Percentiles rank a stretch among this genome's conserved stretches.
phyloP scores from a whole-genome alignment of 805 yeast genomes.

The Lachancea nothofagi region DNA sequence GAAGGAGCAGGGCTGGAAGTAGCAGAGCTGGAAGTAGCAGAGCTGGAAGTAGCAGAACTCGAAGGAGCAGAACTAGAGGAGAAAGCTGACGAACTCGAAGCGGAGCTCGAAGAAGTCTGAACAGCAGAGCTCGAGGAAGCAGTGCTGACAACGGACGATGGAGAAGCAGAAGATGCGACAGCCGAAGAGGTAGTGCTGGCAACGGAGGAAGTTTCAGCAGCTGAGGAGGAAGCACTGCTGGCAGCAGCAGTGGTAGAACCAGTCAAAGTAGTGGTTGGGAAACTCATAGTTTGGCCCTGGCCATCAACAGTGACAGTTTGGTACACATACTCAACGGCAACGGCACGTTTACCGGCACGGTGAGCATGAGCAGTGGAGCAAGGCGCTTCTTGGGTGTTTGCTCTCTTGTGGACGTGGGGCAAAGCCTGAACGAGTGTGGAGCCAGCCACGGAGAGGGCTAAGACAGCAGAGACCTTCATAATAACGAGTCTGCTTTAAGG shows the following conservation, averaged over 20 bases:
- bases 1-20: slow-evolving; percentile 4
- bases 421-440: slow-evolving; percentile 29
- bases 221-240: slow-evolving; percentile 1
- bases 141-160: background rate
- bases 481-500: too few relatives aligned
- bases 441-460: slow-evolving; percentile 30
- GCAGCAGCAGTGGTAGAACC: slow-evolving; percentile 13
- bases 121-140: slow-evolving; percentile 7
- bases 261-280: slow-evolving; percentile 25
- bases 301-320: slow-evolving; percentile 50
- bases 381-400: slow-evolving; percentile 19
- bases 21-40: slow-evolving; percentile 24
- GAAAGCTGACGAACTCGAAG: slow-evolving; percentile 15
- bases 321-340: slow-evolving; percentile 47
- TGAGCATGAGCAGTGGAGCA: slow-evolving; percentile 36
- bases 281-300: slow-evolving; percentile 41
- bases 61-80: slow-evolving; percentile 11
- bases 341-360: slow-evolving; percentile 47
- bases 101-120: slow-evolving; percentile 5
- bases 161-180: slow-evolving; percentile 19
- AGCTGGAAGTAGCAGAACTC: slow-evolving; percentile 16
- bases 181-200: slow-evolving; percentile 20
- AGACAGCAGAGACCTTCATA: slow-evolving; percentile 34
- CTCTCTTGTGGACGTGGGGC: slow-evolving; percentile 21
- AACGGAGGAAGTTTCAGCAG: slow-evolving; percentile 13